Base-by-base conservation (phyloP, 164 flowering plant genomes). In the Santalum album region DNA sequence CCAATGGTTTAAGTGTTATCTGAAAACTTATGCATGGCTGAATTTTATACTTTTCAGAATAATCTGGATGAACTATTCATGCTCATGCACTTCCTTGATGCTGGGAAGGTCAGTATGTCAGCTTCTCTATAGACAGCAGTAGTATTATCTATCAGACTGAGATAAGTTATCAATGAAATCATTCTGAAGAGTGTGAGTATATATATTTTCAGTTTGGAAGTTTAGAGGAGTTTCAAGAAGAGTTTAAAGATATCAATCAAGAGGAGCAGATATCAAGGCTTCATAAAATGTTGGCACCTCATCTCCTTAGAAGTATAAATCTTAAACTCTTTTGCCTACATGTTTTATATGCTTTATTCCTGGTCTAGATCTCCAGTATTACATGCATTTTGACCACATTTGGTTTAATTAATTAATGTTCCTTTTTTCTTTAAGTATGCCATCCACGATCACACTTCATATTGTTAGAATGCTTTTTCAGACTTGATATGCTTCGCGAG, bases 41-140 rank as follows among this genome's bases (percentile, higher is more conserved):
- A n/a, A n/a, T n/a, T 29, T 29, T 29, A 3, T 3, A 29, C 34
- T 44, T 58, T 71, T 75, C 90, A 94, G 99, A 94, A 94, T 76
- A 94, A 94, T 67, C 70, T 94, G 74, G 96, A 94, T 65, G 99
- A 94, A 73, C 83, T 94, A 44, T 94, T 94, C 69, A 89, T 94
- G 99, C 92, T 94, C 25, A 94, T 94, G 99, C 96, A 94, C 65
- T 94, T 94, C 65, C 96, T 94, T 69, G 99, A 94, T 77, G 87
- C 95, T 65, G 99, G 95, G 43, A 94, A 94, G 99, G 99, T 94
- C 40, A 58, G 88, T 69, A 46, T 57, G n/a, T 6, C 4, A 12
- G 24, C 14, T 46, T 25, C 32, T 53, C 44, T 56, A 12, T 24
- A 3, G 45, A 19, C 49, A 7, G 34, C 9, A 4, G 49, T 46